These are phyloP conservation scores for Boletus insuetus DNA, from an alignment of 768 basidiomycete genomes.

Conservation along the genomic window DNA sequence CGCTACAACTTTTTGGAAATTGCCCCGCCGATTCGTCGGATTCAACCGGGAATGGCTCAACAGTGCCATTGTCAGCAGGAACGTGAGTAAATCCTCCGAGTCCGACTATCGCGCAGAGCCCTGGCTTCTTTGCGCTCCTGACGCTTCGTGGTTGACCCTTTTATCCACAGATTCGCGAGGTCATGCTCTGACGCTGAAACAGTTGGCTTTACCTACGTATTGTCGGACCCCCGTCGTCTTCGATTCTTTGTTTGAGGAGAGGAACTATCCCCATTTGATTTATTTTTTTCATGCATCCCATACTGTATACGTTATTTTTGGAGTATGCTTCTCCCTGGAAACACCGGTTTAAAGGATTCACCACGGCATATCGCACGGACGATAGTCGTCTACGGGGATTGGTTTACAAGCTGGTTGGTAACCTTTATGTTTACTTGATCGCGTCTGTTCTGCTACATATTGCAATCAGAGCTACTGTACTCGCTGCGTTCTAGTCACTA, in stretches of 20 bases:
- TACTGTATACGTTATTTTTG: neutral
- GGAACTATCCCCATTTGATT: neutral
- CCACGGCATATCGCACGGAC: neutral
- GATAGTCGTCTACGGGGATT: neutral
- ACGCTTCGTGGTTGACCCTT: neutral
- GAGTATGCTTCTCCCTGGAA: neutral
- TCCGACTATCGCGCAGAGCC: neutral
- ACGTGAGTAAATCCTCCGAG: constrained; percentile 46
- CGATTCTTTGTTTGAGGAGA: neutral
- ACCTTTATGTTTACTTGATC: too few relatives aligned
- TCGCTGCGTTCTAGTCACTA: too few relatives aligned
- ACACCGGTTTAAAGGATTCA: constrained; percentile 1
- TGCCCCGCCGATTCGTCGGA: neutral
- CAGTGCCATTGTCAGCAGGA: constrained; percentile 68
- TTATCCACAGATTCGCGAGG: constrained; percentile 45
- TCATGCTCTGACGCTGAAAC: constrained; percentile 41
- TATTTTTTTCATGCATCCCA: neutral
- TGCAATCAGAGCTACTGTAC: neutral
- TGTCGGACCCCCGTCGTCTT: neutral
- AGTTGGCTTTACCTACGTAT: neutral
- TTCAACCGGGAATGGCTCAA: neutral
- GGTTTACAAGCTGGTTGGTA: too few relatives aligned
- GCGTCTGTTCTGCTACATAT: too few relatives aligned
- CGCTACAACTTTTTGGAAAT: constrained; percentile 13
- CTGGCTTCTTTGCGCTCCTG: neutral